Conservation (phyloP, 805 yeast species). For the Schizosaccharomyces japonicus region DNA sequence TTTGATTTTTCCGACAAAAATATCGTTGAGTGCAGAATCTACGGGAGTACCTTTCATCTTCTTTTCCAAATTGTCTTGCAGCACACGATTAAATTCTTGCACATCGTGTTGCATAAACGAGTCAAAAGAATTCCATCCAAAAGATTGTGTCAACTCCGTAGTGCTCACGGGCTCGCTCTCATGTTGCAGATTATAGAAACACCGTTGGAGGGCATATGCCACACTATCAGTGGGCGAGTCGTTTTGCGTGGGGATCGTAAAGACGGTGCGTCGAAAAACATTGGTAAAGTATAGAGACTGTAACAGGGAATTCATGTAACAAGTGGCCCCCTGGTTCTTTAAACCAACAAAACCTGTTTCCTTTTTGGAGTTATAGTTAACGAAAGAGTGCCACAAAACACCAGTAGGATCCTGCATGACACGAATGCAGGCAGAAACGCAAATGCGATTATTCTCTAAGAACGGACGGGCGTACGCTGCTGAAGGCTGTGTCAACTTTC, state of each 20-base stretch:
- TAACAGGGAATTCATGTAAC: conserved; percentile 75
- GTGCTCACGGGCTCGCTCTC: conserved; percentile 65
- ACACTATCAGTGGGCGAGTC: conserved; percentile 35
- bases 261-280: conserved; percentile 60
- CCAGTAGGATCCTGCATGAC: conserved; percentile 78
- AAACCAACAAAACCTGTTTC: conserved; percentile 81
- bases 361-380: conserved; percentile 56
- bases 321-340: conserved; percentile 93
- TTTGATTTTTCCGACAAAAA: conserved; percentile 93
- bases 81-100: conserved; percentile 79
- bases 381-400: conserved; percentile 74
- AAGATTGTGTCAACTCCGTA: conserved; percentile 60
- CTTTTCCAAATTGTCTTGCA: conserved; percentile 80
- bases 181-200: conserved; percentile 57
- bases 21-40: conserved; percentile 47
- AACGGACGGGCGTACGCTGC: conserved; percentile 20
- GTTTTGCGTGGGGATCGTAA: conserved; percentile 60
- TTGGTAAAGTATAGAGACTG: conserved; percentile 80
- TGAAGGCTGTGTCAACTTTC: conserved; percentile 18
- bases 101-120: conserved; percentile 96
- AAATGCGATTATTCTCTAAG: conserved; percentile 29
- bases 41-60: conserved; percentile 76
- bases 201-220: conserved; percentile 63
- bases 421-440: conserved; percentile 54
- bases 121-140: conserved; percentile 92